These are phyloP conservation scores for Aurifilum marmelostoma DNA, from an alignment of 2,329 filamentous ascomycete genomes.

Conservation along the genomic window DNA sequence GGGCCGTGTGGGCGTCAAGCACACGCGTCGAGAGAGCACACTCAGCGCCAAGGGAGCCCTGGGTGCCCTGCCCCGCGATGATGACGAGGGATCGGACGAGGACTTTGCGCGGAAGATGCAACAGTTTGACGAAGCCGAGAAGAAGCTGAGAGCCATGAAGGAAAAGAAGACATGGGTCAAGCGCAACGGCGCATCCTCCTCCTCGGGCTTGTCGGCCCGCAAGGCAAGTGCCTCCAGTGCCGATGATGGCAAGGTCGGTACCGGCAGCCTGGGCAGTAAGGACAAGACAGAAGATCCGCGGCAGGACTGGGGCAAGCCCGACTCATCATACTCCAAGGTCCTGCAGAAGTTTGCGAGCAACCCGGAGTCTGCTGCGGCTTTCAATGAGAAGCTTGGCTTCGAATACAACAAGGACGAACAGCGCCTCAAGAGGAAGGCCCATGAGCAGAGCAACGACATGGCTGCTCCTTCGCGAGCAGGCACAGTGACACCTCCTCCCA, in stretches of 20 bases:
- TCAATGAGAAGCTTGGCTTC: slow-evolving; percentile 8
- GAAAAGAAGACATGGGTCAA: slow-evolving; percentile 41
- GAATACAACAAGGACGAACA: slow-evolving; percentile 15
- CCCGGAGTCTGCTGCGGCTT: slow-evolving; percentile 18
- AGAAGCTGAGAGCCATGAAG: slow-evolving; percentile 33
- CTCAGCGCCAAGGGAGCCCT: slow-evolving; percentile 28
- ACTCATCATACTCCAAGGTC: slow-evolving; percentile 6
- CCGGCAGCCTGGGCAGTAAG: slow-evolving; percentile 33
- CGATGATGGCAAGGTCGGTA: slow-evolving; percentile 1
- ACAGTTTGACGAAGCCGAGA: slow-evolving; percentile 36
- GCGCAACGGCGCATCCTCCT: slow-evolving; percentile 37
- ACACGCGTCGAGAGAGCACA: slow-evolving; percentile 29
- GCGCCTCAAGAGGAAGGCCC: slow-evolving; percentile 12
- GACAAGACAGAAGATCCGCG: slow-evolving; percentile 36
- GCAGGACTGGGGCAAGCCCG: slow-evolving; percentile 29
- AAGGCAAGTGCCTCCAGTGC: slow-evolving; percentile 35
- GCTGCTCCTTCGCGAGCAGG: slow-evolving; percentile 29
- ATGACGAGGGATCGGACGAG: slow-evolving; percentile 34
- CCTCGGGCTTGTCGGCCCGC: too few species aligned
- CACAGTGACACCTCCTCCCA: slow-evolving; percentile 33
- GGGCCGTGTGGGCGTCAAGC: slow-evolving; percentile 31
- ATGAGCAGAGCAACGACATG: background rate
- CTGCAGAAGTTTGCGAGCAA: slow-evolving; percentile 7
- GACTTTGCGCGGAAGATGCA: slow-evolving; percentile 40
- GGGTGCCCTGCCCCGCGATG: slow-evolving; percentile 25